Base-by-base conservation (phyloP, 169 alveolate genomes). In the Plasmodium malariae region DNA sequence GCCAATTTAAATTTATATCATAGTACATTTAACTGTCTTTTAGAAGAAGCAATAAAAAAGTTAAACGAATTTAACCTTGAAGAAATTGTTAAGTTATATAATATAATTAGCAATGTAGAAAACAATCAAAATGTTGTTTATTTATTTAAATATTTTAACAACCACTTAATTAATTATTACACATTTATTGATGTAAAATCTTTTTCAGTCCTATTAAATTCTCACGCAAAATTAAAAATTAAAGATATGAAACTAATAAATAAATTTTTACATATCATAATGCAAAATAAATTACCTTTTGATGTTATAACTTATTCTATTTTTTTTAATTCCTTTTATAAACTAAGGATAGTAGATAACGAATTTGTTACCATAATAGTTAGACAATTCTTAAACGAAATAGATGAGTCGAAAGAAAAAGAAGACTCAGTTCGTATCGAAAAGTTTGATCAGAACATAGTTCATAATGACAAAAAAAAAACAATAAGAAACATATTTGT, bases 201-300 rank as follows among this genome's bases (percentile, higher is more conserved):
- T 1, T 86, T 86, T 86, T 21, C 87, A 28, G 57, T 86, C 3
- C 68, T 86, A 30, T 49, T 86, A 28, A 86, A 86, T 57, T 12
- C 87, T 2, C 92, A 86, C n/a, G 92, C 92, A 55, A 86, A 86
- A 70, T 86, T 86, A 73, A 86, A 49, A 86, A 43, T 86, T 43
- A 86, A 70, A 34, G 92, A 86, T 49, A 68, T 86, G 68, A 68
- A 86, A 86, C 70, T 86, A 72, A 86, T 86, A 51, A 70, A 86
- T 54, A 86, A 86, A 65, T 86, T 86, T 62, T n/a, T 86, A 51
- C 70, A 57, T 12, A 86, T 69, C 3, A 69, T 80, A 65, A 11
- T 80, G n/a, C 70, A 80, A 67, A 65, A 80, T 2, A 57, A 70
- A 3, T 67, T 80, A 40, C 19, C 76, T 0, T 65, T 80, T 70